Conservation (phyloP, 2,329 filamentous ascomycete genomes). For the Neoascochyta sp. region DNA sequence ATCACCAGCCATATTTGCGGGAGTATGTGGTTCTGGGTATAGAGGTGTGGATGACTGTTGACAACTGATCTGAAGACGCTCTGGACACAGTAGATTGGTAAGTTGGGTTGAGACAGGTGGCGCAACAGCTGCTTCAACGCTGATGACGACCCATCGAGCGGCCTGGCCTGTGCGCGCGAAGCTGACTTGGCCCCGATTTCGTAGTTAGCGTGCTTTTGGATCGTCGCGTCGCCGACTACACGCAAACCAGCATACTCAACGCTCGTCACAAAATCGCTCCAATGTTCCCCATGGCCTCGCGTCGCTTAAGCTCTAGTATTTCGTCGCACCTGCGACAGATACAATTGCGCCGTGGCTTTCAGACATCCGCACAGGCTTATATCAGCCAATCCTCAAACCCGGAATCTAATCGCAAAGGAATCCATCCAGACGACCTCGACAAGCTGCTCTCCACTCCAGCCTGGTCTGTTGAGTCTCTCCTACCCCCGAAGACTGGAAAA, state of each 20-base stretch:
- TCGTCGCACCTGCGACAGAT: no score
- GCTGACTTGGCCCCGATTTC: conserved; percentile 19
- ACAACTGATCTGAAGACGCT: no score
- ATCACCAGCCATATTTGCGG: conserved; percentile 36
- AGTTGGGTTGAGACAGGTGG: conserved; percentile 33
- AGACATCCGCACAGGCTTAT: no score
- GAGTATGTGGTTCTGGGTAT: conserved; percentile 3
- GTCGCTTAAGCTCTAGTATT: no score
- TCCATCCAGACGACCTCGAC: conserved; percentile 32
- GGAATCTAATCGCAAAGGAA: conserved; percentile 3
- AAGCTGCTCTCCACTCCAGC: conserved; percentile 62
- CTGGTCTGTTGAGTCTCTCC: conserved; percentile 78
- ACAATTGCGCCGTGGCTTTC: no score
- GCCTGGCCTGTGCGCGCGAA: conserved; percentile 24
- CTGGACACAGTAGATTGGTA: no score
- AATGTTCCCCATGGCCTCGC: conserved; percentile 15
- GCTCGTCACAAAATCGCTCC: no score
- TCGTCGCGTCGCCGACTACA: conserved; percentile 20
- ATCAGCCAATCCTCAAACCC: no score
- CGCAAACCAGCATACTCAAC: no score
- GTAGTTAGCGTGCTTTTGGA: conserved; percentile 15
- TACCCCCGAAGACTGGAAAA: conserved; percentile 48
- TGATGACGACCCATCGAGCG: conserved; percentile 33
- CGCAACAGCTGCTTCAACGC: conserved; percentile 26
- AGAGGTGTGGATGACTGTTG: background rate